phyloP scores from a whole-genome alignment of 1,284 basidiomycete genomes.

The Pseudozyma hubeiensis region DNA sequence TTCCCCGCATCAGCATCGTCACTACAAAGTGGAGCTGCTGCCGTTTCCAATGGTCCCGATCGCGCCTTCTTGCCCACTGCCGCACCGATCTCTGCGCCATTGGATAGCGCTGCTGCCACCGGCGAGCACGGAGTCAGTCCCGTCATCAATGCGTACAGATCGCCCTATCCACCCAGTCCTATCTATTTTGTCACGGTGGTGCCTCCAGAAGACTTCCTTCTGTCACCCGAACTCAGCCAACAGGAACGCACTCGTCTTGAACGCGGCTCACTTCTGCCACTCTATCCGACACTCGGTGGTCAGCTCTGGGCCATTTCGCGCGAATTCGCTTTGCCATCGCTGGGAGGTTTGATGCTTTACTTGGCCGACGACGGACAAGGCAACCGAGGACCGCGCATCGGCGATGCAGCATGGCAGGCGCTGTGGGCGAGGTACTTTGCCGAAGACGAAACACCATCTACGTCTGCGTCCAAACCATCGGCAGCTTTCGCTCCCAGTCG shows the following conservation, averaged over 20 bases:
- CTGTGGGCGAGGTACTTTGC: constrained; percentile 64
- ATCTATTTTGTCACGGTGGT: constrained; percentile 56
- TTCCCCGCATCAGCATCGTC: constrained; percentile 1
- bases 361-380: constrained; percentile 63
- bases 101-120: constrained; percentile 3
- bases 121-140: constrained; percentile 41
- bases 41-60: constrained; percentile 5
- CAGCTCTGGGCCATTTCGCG: constrained; percentile 67
- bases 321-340: constrained; percentile 64
- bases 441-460: constrained; percentile 30
- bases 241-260: constrained; percentile 34
- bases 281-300: constrained; percentile 65
- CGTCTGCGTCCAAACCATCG: constrained; percentile 12
- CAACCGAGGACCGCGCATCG: constrained; percentile 62
- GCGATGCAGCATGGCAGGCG: constrained; percentile 62
- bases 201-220: constrained; percentile 44
- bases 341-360: constrained; percentile 64
- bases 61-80: not conserved
- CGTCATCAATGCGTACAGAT: constrained; percentile 34
- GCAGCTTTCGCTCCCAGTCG: constrained; percentile 19
- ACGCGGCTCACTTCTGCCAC: constrained; percentile 61
- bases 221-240: constrained; percentile 21
- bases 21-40: not conserved
- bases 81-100: not conserved
- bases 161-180: constrained; percentile 39